Percentiles rank a stretch among this genome's conserved stretches.
phyloP scores from a whole-genome alignment of 2,329 filamentous ascomycete genomes.

The Bipolaris zeicola region DNA sequence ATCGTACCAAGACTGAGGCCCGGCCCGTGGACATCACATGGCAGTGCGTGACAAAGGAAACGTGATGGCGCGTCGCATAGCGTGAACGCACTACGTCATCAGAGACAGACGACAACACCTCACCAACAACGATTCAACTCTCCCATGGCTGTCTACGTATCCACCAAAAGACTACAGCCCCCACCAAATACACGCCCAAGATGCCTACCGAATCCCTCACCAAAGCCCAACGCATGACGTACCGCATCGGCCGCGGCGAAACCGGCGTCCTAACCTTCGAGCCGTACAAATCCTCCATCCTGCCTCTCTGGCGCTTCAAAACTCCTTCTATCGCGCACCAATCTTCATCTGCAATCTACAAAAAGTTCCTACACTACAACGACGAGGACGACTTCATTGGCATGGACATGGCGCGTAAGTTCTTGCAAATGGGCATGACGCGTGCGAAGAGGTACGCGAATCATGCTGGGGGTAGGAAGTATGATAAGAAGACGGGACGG shows the following conservation, averaged over 20 bases:
- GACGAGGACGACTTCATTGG: constrained; percentile 63
- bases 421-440: constrained; percentile 70
- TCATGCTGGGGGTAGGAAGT: constrained; percentile 61
- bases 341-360: constrained; percentile 57
- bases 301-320: constrained; percentile 66
- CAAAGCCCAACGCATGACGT: constrained; percentile 54
- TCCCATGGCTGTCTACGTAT: background rate
- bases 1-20: background rate
- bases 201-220: constrained; percentile 24
- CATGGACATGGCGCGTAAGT: constrained; percentile 69
- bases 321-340: constrained; percentile 58
- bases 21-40: background rate
- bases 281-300: constrained; percentile 65
- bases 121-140: background rate
- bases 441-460: constrained; percentile 65
- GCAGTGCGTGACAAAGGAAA: constrained; percentile 5
- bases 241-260: constrained; percentile 65
- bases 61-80: constrained; percentile 23
- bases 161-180: background rate
- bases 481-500: constrained; percentile 49
- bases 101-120: background rate
- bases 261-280: constrained; percentile 66
- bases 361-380: constrained; percentile 60
- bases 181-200: background rate
- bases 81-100: constrained; percentile 30